Evolutionary conservation across 163 green algal species (phyloP), one percentile per base, ranked within the genome.

Genomic region (Dunaliella salina): DNA sequence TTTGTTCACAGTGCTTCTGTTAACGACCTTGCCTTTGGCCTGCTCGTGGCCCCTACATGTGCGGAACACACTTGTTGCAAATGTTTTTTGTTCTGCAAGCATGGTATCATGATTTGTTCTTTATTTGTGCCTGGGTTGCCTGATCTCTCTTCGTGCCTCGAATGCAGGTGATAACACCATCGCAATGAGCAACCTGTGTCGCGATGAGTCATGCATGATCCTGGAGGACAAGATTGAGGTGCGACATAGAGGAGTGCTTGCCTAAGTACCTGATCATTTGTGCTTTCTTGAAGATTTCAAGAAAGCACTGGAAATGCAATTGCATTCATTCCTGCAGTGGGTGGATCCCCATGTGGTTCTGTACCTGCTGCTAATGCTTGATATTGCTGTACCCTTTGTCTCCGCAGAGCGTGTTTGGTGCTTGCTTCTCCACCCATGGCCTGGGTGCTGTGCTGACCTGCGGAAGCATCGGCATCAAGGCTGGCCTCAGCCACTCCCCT

Each of bases 201-300:
- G 95, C 79, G 95, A 98, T 88, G 94, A 97, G 91, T 88, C 96
- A 24, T 97, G 94, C 24, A 75, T 90, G 35, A 89, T 92, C 26
- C 93, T 98, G 17, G 97, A 96, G 91, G 90, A 96, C 87, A 96
- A 96, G 88, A 96, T 98, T 81, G 94, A 98, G 87, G 40, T 50
- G 8, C n/a, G n/a, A n/a, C n/a, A n/a, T n/a, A 50, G 40, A 50
- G 40, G 8, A 15, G 40, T 50, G 40, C 4, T 8, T 50, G 8
- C 40, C 8, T 50, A 8, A 15, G 40, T 8, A 8, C 40, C 40
- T 50, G 40, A 50, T 50, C 40, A n/a, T n/a, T n/a, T n/a, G n/a
- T n/a, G n/a, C n/a, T n/a, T n/a, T n/a, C n/a, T n/a, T n/a, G n/a
- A n/a, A n/a, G n/a, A n/a, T n/a, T n/a, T n/a, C n/a, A 50, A 8